Evolutionary conservation across 345 rosid genomes (phyloP), one percentile per base, ranked within the genome.

Genomic region (Abelmoschus esculentus): DNA sequence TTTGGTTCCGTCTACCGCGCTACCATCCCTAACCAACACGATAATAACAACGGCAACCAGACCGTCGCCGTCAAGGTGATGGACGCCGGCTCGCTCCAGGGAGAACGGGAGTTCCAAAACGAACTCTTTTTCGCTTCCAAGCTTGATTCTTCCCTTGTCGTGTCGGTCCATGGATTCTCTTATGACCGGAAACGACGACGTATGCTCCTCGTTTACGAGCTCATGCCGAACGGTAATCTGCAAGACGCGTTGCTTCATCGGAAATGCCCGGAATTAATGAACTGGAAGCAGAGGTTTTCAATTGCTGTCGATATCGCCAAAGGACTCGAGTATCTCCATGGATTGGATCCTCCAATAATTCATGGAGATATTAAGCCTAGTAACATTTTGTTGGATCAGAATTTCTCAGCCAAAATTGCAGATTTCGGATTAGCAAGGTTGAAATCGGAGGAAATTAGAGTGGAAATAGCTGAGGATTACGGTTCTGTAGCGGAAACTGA

Each of bases 331-430:
- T 82, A 91, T 57, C 88, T 93, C 40, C 98, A 93, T 61, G 61
- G 87, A 15, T 70, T 90, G 74, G 76, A 78, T 67, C 92, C 92
- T 13, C 90, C 91, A 6, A 92, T 87, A 50, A 86, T 93, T 52
- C 97, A 93, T 22, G 97, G 97, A 5, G 98, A 93, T 72, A 77
- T 93, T 34, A 93, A 93, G 72, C 97, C 97, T 6, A 91, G 97
- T 58, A 93, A 93, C 60, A 66, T 93, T 26, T 72, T 93, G 31
- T 73, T 93, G 79, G 98, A 93, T 80, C 82, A 79, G 32, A 65
- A 53, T 49, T 93, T 93, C 75, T 77, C 80, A 2, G 92, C 98
- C 0, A 93, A 83, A 71, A 74, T 93, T 12, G 86, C 96, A 1
- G 98, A 93, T 79, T 93, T 93, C 12, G 98, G 98, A 42, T 85